Base-by-base conservation (phyloP, 306 rosid species). In the Corylus heterophylla region DNA sequence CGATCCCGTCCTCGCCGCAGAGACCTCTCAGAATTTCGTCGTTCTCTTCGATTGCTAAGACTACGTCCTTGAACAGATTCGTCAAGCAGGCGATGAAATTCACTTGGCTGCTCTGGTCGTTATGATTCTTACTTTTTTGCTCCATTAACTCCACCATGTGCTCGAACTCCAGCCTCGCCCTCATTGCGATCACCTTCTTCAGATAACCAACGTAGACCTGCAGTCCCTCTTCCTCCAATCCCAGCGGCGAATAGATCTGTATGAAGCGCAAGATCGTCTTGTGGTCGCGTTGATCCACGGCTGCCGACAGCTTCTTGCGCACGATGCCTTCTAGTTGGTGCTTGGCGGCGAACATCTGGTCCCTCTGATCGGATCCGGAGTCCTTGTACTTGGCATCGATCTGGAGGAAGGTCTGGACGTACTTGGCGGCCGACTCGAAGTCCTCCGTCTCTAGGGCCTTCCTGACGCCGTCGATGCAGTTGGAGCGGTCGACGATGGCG, bases 1-100 rank as follows among this genome's bases (percentile, higher is more conserved):
- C 99, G 72, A 95, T 82, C 8, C 99, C 99, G 83, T 95, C 99
- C 80, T 95, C 99, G 2, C 98, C 98, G 59, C 99, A 95, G 11
- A 95, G 87, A 73, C 93, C 88, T 76, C 92, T 86, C 89, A 93
- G 79, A 73, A 95, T 91, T 80, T 83, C 94, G 75, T 86, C 81
- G 70, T 95, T 95, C 81, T 95, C 98, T 70, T 95, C 97, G 72
- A 95, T 73, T 0, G 98, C 99, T 87, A 93, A 72, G 35, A 93
- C 96, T 61, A 93, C 86, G 63, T 95, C 99, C 85, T 92, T 91
- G 16, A 95, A 95, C 90, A 95, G 85, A 89, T 90, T 93, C 18
- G 98, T 93, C 82, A 95, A 82, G 80, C 96, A 88, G 3, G 87
- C 92, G 55, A 95, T 94, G 74, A 95, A 95, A 54, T 93, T 91